Evolutionary conservation across 2,329 filamentous ascomycete species (phyloP).

Genomic region (Ascochyta koolunga): DNA sequence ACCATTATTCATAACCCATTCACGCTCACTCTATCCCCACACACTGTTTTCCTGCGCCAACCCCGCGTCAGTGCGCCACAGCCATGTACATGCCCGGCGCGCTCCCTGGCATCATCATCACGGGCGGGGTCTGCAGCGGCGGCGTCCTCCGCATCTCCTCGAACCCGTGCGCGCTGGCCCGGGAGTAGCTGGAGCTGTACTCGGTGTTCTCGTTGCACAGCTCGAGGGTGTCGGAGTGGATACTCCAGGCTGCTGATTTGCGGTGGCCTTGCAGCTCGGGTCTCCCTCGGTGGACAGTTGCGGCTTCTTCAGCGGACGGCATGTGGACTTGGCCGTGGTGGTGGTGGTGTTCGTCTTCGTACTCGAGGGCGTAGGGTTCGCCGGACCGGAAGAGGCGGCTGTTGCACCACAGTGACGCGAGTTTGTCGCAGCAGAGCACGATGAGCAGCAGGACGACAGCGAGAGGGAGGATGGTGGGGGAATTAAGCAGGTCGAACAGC

Average conservation of each 20-base stretch:
- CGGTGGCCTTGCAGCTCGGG: slow-evolving; percentile 23
- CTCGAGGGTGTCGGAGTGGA: slow-evolving; percentile 20
- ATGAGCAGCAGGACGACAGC: slow-evolving; percentile 46
- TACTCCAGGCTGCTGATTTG: slow-evolving; percentile 31
- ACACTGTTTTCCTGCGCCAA: no score
- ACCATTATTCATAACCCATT: no score
- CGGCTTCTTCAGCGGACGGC: slow-evolving; percentile 8
- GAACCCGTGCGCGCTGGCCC: not conserved
- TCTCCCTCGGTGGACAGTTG: slow-evolving; percentile 5
- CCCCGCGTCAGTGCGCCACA: not conserved
- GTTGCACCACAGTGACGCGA: slow-evolving; percentile 40
- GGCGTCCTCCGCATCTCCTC: not conserved
- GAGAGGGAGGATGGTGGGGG: slow-evolving; percentile 44
- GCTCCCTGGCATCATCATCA: not conserved
- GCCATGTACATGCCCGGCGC: slow-evolving; percentile 1
- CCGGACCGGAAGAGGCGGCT: slow-evolving; percentile 37
- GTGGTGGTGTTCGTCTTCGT: slow-evolving; percentile 36
- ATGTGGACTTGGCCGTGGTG: slow-evolving; percentile 21
- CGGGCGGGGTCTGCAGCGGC: not conserved
- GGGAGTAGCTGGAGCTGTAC: slow-evolving; percentile 1
- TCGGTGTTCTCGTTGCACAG: not conserved
- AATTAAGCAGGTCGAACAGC: slow-evolving; percentile 36
- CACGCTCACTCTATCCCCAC: no score
- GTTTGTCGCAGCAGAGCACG: slow-evolving; percentile 38
- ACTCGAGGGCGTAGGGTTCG: slow-evolving; percentile 38